phyloP scores from a whole-genome alignment of 2,329 filamentous ascomycete genomes.

The Stromatinia cepivora region DNA sequence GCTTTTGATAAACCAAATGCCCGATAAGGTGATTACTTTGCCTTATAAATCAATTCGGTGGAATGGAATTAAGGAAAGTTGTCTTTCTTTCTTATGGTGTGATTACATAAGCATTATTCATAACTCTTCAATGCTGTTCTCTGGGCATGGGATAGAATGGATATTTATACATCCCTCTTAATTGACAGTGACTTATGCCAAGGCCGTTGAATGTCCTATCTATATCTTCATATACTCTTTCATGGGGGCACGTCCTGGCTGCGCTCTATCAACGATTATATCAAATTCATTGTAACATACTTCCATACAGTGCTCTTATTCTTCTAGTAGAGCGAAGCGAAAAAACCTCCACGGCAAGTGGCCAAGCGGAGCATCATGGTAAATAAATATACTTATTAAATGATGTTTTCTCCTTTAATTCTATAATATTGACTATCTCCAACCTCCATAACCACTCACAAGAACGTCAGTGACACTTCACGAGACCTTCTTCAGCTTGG shows the following conservation, averaged over 20 bases:
- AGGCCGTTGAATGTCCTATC: too few relatives aligned
- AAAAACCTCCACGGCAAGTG: slow-evolving; percentile 4
- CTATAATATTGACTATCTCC: neutral
- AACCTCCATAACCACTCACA: too few relatives aligned
- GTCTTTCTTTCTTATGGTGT: slow-evolving; percentile 3
- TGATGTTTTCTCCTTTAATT: neutral
- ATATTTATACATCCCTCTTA: too few relatives aligned
- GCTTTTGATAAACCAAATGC: slow-evolving; percentile 4
- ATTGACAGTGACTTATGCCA: too few relatives aligned
- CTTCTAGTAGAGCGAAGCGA: slow-evolving; percentile 1
- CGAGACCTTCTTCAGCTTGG: too few relatives aligned
- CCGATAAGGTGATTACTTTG: neutral
- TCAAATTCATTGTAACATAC: neutral
- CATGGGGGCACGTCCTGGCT: neutral
- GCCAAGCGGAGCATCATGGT: neutral
- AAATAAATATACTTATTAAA: neutral
- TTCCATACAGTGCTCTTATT: neutral
- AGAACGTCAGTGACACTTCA: too few relatives aligned
- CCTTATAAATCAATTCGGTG: slow-evolving; percentile 11
- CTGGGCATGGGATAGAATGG: too few relatives aligned
- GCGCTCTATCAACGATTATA: too few relatives aligned
- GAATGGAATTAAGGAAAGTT: neutral
- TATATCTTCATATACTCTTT: too few relatives aligned
- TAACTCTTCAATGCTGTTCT: neutral
- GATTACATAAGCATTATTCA: neutral